Evolutionary conservation across 306 rosid genomes (phyloP).

Genomic region (Medicago arabica): DNA sequence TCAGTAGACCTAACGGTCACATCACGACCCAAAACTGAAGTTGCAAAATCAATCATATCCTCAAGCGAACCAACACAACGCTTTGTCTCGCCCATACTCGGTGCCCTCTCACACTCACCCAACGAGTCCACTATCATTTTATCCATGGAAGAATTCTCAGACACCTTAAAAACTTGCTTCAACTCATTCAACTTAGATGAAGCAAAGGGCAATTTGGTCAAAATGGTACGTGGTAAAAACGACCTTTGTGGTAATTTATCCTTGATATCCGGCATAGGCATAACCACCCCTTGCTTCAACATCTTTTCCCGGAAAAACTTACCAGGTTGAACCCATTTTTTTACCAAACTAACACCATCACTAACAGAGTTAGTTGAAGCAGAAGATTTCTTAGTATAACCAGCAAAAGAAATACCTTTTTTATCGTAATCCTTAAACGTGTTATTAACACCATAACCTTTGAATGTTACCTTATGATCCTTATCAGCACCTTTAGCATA

Average conservation of each 20-base stretch:
- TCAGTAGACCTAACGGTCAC: constrained; percentile 64
- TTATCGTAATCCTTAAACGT: constrained; percentile 71
- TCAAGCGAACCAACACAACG: constrained; percentile 76
- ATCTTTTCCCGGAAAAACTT: constrained; percentile 77
- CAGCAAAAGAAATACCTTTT: constrained; percentile 45
- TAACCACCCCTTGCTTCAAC: constrained; percentile 64
- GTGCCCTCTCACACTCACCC: constrained; percentile 69
- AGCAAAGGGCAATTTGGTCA: constrained; percentile 68
- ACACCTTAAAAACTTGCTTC: constrained; percentile 68
- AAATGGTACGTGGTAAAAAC: constrained; percentile 71
- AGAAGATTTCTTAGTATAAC: constrained; percentile 41
- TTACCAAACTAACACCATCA: constrained; percentile 51
- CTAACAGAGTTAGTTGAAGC: constrained; percentile 27
- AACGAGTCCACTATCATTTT: constrained; percentile 53
- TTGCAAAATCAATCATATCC: constrained; percentile 87
- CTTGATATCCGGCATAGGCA: constrained; percentile 79
- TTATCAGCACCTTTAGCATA: constrained; percentile 58
- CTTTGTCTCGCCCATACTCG: constrained; percentile 78
- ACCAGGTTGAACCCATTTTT: constrained; percentile 82
- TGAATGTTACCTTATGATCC: constrained; percentile 60
- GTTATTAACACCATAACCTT: constrained; percentile 65
- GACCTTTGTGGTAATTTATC: constrained; percentile 84
- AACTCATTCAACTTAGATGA: constrained; percentile 43
- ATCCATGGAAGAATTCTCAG: constrained; percentile 69
- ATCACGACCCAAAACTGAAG: constrained; percentile 62